Percentiles rank a stretch among this genome's conserved stretches.
phyloP scores from a whole-genome alignment of 2,329 filamentous ascomycete species.

The Stemphylium lycopersici region DNA sequence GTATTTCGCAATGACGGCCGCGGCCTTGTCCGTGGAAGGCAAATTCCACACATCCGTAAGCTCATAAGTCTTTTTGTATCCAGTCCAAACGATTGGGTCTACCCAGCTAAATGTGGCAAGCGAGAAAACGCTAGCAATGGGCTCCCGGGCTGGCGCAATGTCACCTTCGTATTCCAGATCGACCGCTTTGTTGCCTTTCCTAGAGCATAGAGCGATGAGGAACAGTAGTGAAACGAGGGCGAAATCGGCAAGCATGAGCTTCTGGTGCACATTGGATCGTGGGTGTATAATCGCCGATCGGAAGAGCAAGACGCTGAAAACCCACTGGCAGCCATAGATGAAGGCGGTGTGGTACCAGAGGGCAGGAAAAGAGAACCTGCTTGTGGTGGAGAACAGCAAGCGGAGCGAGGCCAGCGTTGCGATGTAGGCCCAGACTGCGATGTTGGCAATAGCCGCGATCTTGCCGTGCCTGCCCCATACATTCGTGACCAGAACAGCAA shows the following conservation, averaged over 20 bases:
- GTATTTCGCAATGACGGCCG: slow-evolving; percentile 78
- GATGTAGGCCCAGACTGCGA: slow-evolving; percentile 82
- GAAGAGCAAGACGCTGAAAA: slow-evolving; percentile 77
- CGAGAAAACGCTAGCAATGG: slow-evolving; percentile 86
- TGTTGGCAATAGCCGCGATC: slow-evolving; percentile 67
- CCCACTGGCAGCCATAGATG: slow-evolving; percentile 83
- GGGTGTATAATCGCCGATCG: slow-evolving; percentile 85
- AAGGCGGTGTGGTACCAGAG: slow-evolving; percentile 92
- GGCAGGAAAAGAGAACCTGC: slow-evolving; percentile 70
- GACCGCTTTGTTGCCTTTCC: slow-evolving; percentile 91
- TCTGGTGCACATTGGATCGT: slow-evolving; percentile 65
- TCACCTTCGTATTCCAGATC: slow-evolving; percentile 87
- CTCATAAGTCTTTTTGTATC: slow-evolving; percentile 83
- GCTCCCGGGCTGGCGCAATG: slow-evolving; percentile 85
- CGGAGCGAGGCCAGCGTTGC: slow-evolving; percentile 74
- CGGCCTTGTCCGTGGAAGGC: slow-evolving; percentile 84
- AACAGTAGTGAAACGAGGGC: slow-evolving; percentile 75
- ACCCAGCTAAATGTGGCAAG: slow-evolving; percentile 90
- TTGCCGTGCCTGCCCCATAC: slow-evolving; percentile 65
- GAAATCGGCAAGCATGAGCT: slow-evolving; percentile 76
- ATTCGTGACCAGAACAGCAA: slow-evolving; percentile 66
- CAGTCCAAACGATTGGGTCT: slow-evolving; percentile 84
- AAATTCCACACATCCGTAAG: slow-evolving; percentile 92
- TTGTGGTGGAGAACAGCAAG: slow-evolving; percentile 65
- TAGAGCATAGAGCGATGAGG: slow-evolving; percentile 76